These are phyloP conservation scores for Zygnema cylindricum DNA, from an alignment of 139 green algal genomes.

Conservation along the genomic window DNA sequence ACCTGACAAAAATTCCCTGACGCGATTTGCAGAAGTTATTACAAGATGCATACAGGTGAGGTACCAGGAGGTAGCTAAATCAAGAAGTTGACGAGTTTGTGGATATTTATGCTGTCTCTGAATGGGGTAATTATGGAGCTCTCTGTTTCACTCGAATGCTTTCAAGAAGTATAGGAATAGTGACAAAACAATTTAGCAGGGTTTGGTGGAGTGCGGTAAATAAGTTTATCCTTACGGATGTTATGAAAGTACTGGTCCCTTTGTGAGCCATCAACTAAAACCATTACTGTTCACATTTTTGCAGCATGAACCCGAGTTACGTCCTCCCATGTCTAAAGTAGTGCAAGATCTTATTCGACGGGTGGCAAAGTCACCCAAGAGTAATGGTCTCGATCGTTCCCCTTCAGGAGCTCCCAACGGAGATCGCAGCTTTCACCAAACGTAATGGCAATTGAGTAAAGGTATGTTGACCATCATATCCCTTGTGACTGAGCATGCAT, in stretches of 20 bases:
- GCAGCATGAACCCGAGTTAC: conserved; percentile 53
- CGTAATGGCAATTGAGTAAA: not conserved
- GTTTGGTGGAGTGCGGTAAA: too few species aligned
- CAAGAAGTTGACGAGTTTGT: not conserved
- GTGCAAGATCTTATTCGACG: conserved; percentile 25
- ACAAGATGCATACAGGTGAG: conserved; percentile 51
- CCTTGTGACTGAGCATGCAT: too few species aligned
- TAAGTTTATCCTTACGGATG: too few species aligned
- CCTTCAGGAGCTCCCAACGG: not conserved
- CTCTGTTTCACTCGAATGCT: conserved; percentile 1
- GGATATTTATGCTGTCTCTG: not conserved
- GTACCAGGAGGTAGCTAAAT: not conserved
- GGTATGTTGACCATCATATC: not conserved
- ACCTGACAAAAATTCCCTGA: conserved; percentile 5
- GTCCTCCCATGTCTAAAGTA: conserved; percentile 44
- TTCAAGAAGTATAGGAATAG: not conserved
- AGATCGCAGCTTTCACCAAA: not conserved
- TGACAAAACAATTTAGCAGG: conserved; percentile 9
- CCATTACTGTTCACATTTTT: too few species aligned
- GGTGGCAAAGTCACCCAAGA: not conserved
- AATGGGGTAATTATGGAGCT: not conserved
- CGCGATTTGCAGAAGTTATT: conserved; percentile 47
- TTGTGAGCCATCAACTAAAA: too few species aligned
- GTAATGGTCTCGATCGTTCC: not conserved
- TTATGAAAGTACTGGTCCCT: too few species aligned